Percentiles rank a stretch among this genome's conserved stretches.
These are phyloP conservation scores for Cyclotella baltica DNA, from an alignment of 108 stramenopile species.

Conservation along the genomic window DNA sequence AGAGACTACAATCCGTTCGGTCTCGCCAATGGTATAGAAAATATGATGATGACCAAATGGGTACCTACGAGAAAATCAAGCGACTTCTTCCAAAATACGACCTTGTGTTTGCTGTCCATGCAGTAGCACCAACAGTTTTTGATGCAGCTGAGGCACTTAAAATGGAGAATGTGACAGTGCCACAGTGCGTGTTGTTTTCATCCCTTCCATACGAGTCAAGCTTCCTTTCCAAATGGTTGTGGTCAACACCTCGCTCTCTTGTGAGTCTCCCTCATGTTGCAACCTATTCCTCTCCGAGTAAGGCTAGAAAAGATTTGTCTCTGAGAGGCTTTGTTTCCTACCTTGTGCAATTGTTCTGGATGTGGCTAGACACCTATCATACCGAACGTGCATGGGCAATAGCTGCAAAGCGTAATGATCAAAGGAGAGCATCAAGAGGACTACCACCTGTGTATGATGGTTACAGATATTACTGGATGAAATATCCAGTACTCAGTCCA, in stretches of 20 bases:
- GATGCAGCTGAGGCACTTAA: conserved; percentile 21
- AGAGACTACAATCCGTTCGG: conserved; percentile 18
- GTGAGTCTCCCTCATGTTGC: not conserved
- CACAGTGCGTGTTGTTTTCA: conserved; percentile 22
- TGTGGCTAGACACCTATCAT: conserved; percentile 18
- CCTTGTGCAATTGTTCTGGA: conserved; percentile 15
- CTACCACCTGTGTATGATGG: not conserved
- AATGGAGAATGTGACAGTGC: not conserved
- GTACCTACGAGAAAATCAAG: conserved; percentile 14
- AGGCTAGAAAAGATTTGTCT: not conserved
- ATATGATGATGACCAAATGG: conserved; percentile 21
- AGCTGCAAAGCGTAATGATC: conserved; percentile 18
- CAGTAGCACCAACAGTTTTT: conserved; percentile 22
- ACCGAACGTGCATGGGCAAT: conserved; percentile 11
- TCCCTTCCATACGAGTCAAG: conserved; percentile 25
- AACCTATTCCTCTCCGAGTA: not conserved
- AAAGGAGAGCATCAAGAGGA: not conserved
- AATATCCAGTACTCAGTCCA: not conserved
- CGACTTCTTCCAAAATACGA: not conserved
- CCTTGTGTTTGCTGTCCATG: conserved; percentile 15
- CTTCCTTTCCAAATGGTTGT: not conserved
- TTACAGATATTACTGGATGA: not conserved
- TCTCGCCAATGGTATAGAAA: not conserved
- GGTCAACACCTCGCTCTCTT: not conserved
- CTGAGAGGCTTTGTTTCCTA: not conserved